Evolutionary conservation across 2,329 filamentous ascomycete species (phyloP), one percentile per base, ranked within the genome.

Genomic region (Pseudogymnoascus sp.): DNA sequence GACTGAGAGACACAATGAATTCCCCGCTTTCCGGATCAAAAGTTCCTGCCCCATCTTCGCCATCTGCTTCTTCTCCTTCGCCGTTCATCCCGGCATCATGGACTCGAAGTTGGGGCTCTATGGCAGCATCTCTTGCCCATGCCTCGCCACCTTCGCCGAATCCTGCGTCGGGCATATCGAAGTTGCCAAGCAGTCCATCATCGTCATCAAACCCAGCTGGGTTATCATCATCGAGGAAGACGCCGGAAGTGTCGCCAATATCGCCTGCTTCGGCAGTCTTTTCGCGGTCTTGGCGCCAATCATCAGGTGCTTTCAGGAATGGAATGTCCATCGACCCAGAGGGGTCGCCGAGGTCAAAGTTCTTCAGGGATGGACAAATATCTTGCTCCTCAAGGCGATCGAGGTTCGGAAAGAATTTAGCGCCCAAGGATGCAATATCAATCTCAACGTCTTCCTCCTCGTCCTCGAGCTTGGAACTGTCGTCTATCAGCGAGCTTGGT

Each of bases 131-230:
- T 67, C 87, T 85, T 4, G 93, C 94, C 93, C 94, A 99, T 1
- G 88, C 90, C 73, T 99, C 94, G 65, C 94, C 94, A 63, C 94
- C 94, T 72, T 97, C 92, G 25, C 94, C 94, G 71, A 99, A 99
- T 11, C 89, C 90, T 61, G 91, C 83, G 64, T 95, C 88, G 50
- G 84, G 82, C 50, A 87, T 76, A 64, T 90, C 88, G 60, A 90
- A 90, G 54, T 82, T 87, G 43, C 86, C 89, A 37, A 92, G 77
- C 4, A 78, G 76, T 37, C 81, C 82, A 64, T 87, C 82, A 66
- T 92, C 91, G 66, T 92, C 89, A 64, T 91, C 88, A 67, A 96
- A 95, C 9, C 89, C 91, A 61, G 85, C 81, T 14, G 86, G 88
- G 67, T 91, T 91, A 64, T 95, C 91, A 37, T 92, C 91, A 68